Percentiles rank a stretch among this genome's conserved stretches.
Evolutionary conservation across 352 stramenopile species (phyloP).

Genomic region (Thalassiosira pacifica): DNA sequence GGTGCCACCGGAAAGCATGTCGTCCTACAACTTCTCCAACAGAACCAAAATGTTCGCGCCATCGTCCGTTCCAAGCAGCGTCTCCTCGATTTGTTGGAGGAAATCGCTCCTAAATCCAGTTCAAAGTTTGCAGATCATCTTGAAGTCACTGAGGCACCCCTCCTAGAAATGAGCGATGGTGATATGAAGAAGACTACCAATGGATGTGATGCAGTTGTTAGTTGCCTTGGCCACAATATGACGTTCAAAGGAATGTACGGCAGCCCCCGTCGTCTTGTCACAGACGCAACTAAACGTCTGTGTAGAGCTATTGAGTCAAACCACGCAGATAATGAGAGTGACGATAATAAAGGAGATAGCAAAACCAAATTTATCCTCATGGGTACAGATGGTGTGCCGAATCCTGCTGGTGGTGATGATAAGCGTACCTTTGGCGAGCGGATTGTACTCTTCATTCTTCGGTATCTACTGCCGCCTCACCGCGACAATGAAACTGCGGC

Average conservation of each 20-base stretch:
- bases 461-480: conserved; percentile 64
- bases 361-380: conserved; percentile 69
- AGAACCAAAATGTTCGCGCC: conserved; percentile 52
- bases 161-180: conserved; percentile 58
- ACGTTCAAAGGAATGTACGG: conserved; percentile 61
- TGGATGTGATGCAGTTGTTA: conserved; percentile 51
- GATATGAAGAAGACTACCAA: conserved; percentile 51
- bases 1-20: conserved; percentile 73
- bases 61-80: conserved; percentile 65
- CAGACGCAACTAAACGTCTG: conserved; percentile 42
- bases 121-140: conserved; percentile 39
- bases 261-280: conserved; percentile 56
- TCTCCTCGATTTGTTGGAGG: conserved; percentile 47
- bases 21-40: conserved; percentile 64
- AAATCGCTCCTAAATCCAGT: conserved; percentile 24
- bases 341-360: conserved; percentile 20
- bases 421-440: conserved; percentile 48
- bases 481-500: conserved; percentile 72
- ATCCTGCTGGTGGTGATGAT: conserved; percentile 57
- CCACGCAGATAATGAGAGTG: no score
- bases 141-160: conserved; percentile 48
- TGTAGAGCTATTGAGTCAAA: conserved; percentile 36
- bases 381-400: conserved; percentile 60
- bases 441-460: conserved; percentile 38
- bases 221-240: conserved; percentile 70